A percentile compares a stretch with the other conserved stretches of the same genome.
phyloP scores from a whole-genome alignment of 306 rosid species.

The Vicia sativa region DNA sequence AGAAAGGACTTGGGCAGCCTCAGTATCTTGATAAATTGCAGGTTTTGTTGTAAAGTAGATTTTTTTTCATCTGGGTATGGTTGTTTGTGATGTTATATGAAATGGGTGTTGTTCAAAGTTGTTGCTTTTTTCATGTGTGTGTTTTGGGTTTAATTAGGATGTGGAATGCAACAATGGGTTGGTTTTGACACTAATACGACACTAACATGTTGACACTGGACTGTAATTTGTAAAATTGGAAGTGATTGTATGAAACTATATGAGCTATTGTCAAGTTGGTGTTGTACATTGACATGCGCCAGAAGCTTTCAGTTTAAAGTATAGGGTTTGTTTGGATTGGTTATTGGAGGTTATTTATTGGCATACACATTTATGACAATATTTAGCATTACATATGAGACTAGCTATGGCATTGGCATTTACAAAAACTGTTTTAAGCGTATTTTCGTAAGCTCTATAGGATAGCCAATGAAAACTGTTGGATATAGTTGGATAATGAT shows the following conservation, averaged over 20 bases:
- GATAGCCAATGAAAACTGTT: neutral
- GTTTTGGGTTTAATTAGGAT: conserved; percentile 1
- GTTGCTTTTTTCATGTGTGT: conserved; percentile 18
- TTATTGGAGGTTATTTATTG: neutral
- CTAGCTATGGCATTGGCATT: neutral
- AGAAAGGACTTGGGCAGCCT: conserved; percentile 91
- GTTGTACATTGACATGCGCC: neutral
- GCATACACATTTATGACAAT: neutral
- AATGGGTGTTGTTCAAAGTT: conserved; percentile 23
- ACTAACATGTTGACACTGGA: neutral
- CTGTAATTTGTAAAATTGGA: neutral
- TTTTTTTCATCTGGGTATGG: conserved; percentile 2
- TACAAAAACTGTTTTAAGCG: neutral
- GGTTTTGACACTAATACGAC: neutral
- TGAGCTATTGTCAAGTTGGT: neutral
- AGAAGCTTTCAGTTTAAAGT: neutral
- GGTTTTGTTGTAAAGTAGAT: conserved; percentile 42
- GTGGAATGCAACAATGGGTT: conserved; percentile 1
- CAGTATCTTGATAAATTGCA: conserved; percentile 87
- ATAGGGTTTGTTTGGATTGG: neutral
- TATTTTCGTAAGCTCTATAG: neutral
- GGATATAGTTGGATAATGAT: too few species aligned
- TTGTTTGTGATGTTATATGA: neutral
- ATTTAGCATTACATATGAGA: neutral
- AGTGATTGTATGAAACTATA: neutral